Percentiles rank a stretch among this genome's conserved stretches.
phyloP scores from a whole-genome alignment of 2,329 filamentous ascomycete genomes.

The Cadophora sp. region DNA sequence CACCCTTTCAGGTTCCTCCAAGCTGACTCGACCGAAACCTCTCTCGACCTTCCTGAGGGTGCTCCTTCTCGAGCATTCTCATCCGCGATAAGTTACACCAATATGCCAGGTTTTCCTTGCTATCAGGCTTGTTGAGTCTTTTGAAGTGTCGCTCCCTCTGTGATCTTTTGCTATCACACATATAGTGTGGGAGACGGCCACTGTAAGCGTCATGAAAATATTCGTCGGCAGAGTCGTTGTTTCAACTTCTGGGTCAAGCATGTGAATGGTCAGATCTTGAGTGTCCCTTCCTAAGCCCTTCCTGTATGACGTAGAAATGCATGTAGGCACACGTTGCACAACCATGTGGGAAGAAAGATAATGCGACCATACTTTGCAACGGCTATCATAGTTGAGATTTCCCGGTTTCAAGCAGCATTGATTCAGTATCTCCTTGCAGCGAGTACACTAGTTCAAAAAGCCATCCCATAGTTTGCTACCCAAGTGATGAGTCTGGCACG shows the following conservation, averaged over 20 bases:
- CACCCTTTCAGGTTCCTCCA: background rate
- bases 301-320: conserved; percentile 30
- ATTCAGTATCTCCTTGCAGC: conserved; percentile 20
- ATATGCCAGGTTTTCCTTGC: conserved; percentile 3
- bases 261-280: conserved; percentile 39
- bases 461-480: conserved; percentile 27
- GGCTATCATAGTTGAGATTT: conserved; percentile 30
- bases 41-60: background rate
- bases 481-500: background rate
- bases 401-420: conserved; percentile 24
- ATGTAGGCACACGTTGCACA: conserved; percentile 32
- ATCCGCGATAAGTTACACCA: conserved; percentile 8
- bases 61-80: background rate
- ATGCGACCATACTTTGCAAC: conserved; percentile 35
- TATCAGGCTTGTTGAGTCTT: background rate
- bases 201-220: background rate
- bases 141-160: background rate
- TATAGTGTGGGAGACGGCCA: conserved; percentile 18
- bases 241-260: conserved; percentile 41
- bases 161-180: conserved; percentile 2
- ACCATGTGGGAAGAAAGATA: conserved; percentile 42
- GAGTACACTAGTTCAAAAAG: conserved; percentile 30
- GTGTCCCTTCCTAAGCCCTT: conserved; percentile 40
- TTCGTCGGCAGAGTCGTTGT: conserved; percentile 29
- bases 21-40: background rate